A percentile compares a stretch with the other conserved stretches of the same genome.
phyloP scores from a whole-genome alignment of 2,329 filamentous ascomycete genomes.

The Verticillium nonalfalfae region DNA sequence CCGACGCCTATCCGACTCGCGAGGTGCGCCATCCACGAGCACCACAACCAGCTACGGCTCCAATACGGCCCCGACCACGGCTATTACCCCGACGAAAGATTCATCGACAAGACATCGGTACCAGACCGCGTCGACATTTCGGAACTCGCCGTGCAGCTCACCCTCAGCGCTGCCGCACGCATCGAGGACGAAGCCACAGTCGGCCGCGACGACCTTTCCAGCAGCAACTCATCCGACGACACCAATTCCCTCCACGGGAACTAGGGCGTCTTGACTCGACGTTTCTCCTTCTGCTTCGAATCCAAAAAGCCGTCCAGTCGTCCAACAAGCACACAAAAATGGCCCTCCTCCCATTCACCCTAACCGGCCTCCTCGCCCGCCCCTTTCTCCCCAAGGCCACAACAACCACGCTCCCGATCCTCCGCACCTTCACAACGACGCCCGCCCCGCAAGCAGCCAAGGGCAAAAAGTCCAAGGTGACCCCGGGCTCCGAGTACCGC shows the following conservation, averaged over 20 bases:
- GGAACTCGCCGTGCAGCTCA: neutral
- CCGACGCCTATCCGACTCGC: neutral
- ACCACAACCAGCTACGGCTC: neutral
- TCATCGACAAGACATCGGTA: neutral
- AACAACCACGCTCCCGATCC: conserved; percentile 11
- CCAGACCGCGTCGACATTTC: neutral
- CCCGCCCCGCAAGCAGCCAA: conserved; percentile 18
- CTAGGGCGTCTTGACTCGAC: neutral
- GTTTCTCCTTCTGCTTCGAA: neutral
- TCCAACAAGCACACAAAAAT: neutral
- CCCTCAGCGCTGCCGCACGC: neutral
- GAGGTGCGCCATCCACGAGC: neutral
- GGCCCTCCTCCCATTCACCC: conserved; percentile 12
- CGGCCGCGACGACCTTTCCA: neutral
- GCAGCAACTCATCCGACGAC: neutral
- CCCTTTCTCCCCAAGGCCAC: conserved; percentile 8
- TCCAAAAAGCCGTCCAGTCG: neutral
- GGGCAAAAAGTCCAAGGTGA: conserved; percentile 14
- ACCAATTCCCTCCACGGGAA: neutral
- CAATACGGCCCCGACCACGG: neutral
- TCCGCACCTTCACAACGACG: conserved; percentile 21
- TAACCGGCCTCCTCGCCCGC: conserved; percentile 23
- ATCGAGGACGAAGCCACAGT: neutral
- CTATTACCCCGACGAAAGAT: neutral
- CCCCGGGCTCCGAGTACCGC: conserved; percentile 28